A percentile compares a stretch with the other conserved stretches of the same genome.
Evolutionary conservation across 2,329 filamentous ascomycete genomes (phyloP).

Genomic region (Periglandula ipomoeae): DNA sequence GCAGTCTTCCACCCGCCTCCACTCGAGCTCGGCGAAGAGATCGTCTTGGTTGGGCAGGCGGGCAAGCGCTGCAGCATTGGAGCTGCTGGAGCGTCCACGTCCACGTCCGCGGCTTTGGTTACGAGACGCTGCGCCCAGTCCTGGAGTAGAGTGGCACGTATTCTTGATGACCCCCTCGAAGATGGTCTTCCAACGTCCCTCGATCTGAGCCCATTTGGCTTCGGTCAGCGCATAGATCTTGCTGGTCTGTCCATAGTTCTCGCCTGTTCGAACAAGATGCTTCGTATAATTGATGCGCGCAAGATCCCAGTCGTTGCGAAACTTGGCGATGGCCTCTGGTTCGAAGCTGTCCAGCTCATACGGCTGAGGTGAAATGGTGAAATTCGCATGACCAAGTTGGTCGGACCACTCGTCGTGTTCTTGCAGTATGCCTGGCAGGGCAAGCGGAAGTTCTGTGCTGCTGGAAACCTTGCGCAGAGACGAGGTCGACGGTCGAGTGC

Average conservation of each 20-base stretch:
- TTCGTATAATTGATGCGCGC: conserved; percentile 83
- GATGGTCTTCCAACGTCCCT: conserved; percentile 61
- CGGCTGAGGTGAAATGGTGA: conserved; percentile 74
- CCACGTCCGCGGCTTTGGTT: conserved; percentile 31
- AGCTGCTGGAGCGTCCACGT: conserved; percentile 29
- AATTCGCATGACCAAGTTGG: conserved; percentile 85
- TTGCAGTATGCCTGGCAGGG: conserved; percentile 56
- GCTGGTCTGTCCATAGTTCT: conserved; percentile 84
- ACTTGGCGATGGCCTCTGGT: conserved; percentile 45
- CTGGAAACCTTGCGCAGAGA: conserved; percentile 60
- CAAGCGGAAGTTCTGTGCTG: conserved; percentile 45
- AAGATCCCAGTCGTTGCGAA: conserved; percentile 72
- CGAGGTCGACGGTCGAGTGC: conserved; percentile 65
- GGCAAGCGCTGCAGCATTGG: conserved; percentile 29
- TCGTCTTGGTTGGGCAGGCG: conserved; percentile 26
- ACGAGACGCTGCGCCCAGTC: conserved; percentile 20
- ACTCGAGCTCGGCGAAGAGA: conserved; percentile 32
- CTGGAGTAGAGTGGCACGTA: conserved; percentile 24
- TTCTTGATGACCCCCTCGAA: conserved; percentile 56
- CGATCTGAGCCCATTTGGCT: conserved; percentile 78
- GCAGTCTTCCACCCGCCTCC: conserved; percentile 40
- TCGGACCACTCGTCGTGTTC: conserved; percentile 75
- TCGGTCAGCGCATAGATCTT: conserved; percentile 81
- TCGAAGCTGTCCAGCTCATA: conserved; percentile 60
- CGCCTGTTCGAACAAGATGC: conserved; percentile 76